These are phyloP conservation scores for Ustilago esculenta DNA, from an alignment of 1,284 basidiomycete genomes.

Conservation along the genomic window DNA sequence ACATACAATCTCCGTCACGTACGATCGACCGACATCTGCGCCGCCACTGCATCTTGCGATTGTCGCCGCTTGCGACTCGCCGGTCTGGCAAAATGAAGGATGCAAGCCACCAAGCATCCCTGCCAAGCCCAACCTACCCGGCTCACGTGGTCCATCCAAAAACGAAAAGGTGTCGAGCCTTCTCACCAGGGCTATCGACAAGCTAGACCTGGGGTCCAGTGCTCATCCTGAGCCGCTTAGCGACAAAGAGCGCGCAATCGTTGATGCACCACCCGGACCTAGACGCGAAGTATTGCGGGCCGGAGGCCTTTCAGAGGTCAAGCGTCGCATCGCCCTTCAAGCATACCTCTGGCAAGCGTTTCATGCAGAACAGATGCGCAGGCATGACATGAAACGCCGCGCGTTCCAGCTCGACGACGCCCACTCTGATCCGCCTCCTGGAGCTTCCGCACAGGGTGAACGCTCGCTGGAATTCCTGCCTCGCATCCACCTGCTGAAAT, in stretches of 20 bases:
- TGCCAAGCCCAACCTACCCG: neutral
- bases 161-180: slow-evolving; percentile 19
- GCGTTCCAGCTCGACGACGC: slow-evolving; percentile 49
- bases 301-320: slow-evolving; percentile 36
- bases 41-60: slow-evolving; percentile 43
- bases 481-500: slow-evolving; percentile 41
- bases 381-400: slow-evolving; percentile 45
- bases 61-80: slow-evolving; percentile 34
- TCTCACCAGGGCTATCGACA: slow-evolving; percentile 22
- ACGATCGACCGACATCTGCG: slow-evolving; percentile 8
- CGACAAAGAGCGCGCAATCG: slow-evolving; percentile 21
- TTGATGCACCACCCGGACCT: slow-evolving; percentile 31
- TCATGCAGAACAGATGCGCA: slow-evolving; percentile 53
- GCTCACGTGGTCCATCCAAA: no score
- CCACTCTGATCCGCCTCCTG: slow-evolving; percentile 1
- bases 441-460: neutral
- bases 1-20: slow-evolving; percentile 5
- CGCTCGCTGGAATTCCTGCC: slow-evolving; percentile 28
- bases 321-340: slow-evolving; percentile 43
- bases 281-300: slow-evolving; percentile 16
- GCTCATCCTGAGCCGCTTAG: neutral
- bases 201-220: slow-evolving; percentile 6
- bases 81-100: slow-evolving; percentile 27
- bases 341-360: slow-evolving; percentile 56
- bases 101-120: slow-evolving; percentile 10